Conservation (phyloP, 805 yeast genomes). For the Monosporozyma siamensis region DNA sequence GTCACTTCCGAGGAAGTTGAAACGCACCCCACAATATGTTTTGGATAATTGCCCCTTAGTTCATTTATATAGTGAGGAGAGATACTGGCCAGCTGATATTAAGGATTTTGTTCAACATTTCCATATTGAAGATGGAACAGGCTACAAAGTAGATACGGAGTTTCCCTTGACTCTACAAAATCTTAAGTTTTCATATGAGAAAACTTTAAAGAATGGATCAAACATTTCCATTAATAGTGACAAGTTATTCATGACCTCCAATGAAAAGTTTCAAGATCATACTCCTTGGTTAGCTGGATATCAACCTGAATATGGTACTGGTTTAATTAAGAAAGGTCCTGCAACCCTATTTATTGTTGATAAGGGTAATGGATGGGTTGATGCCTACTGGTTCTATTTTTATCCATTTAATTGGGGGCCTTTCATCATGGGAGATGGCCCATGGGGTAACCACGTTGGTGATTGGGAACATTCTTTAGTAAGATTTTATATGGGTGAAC, state of each 20-base stretch:
- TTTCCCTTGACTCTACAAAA: constrained; percentile 25
- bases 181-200: constrained; percentile 9
- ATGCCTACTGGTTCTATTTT: constrained; percentile 93
- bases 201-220: constrained; percentile 8
- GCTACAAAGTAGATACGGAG: constrained; percentile 23
- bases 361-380: constrained; percentile 91
- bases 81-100: constrained; percentile 77
- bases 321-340: constrained; percentile 67
- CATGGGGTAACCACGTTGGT: constrained; percentile 94
- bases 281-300: constrained; percentile 87
- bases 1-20: constrained; percentile 27
- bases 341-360: constrained; percentile 77
- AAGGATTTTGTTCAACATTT: constrained; percentile 59
- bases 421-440: constrained; percentile 94
- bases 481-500: constrained; percentile 71
- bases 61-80: constrained; percentile 80
- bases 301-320: constrained; percentile 61
- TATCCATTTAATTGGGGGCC: constrained; percentile 94
- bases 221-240: constrained; percentile 17
- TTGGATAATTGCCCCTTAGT: constrained; percentile 67
- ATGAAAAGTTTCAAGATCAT: constrained; percentile 56
- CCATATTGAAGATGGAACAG: constrained; percentile 44
- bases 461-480: constrained; percentile 97
- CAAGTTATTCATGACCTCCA: constrained; percentile 51
- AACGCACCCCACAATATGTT: constrained; percentile 54